These are phyloP conservation scores for Citrus sinensis DNA, from an alignment of 345 rosid genomes.

Conservation along the genomic window DNA sequence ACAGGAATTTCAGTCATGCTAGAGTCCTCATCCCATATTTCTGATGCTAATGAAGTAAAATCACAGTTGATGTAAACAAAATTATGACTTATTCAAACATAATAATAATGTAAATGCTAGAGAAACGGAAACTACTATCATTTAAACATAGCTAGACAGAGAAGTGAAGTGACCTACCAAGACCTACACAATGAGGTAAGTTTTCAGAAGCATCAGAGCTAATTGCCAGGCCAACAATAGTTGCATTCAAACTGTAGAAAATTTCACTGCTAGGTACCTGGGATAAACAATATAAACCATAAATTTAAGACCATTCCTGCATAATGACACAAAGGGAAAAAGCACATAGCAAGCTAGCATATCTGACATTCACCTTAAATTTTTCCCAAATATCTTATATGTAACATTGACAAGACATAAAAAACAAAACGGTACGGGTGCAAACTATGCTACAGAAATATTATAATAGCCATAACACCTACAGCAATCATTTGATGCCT, in stretches of 20 bases:
- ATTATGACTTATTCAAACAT: background rate
- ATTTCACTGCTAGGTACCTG: slow-evolving; percentile 67
- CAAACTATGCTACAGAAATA: background rate
- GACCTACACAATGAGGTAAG: slow-evolving; percentile 76
- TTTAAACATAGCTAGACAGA: background rate
- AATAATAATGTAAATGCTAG: background rate
- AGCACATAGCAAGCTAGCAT: slow-evolving; percentile 3
- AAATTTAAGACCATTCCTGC: background rate
- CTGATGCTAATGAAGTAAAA: background rate
- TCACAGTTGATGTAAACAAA: background rate
- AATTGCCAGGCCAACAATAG: slow-evolving; percentile 85
- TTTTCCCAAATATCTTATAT: background rate
- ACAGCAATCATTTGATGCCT: slow-evolving; percentile 1
- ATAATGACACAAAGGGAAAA: background rate
- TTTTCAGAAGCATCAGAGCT: slow-evolving; percentile 55
- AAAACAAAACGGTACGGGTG: background rate
- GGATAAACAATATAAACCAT: slow-evolving; percentile 19
- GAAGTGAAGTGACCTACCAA: slow-evolving; percentile 50
- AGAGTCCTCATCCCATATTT: background rate
- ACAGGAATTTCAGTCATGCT: background rate
- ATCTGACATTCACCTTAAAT: background rate
- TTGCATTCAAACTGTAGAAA: slow-evolving; percentile 77
- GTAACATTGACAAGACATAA: background rate
- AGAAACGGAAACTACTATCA: background rate
- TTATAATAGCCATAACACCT: background rate